Evolutionary conservation across 371 early-diverging fungal genomes (phyloP), one percentile per base, ranked within the genome.

Genomic region (Lichtheimia ornata): DNA sequence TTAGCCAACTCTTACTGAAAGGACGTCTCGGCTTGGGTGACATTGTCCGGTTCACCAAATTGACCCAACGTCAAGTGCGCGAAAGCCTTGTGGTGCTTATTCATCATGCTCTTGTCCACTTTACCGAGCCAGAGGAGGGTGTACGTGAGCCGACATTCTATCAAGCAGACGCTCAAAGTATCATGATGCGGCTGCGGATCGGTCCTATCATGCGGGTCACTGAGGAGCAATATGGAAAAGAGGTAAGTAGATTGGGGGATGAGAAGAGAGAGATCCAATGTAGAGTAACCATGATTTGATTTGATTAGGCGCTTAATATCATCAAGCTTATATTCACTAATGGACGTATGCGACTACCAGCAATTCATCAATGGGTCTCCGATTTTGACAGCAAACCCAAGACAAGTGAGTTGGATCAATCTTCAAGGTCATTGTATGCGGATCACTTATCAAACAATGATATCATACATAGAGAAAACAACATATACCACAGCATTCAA

Each of bases 121-220:
- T 77, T 62, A 74, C 72, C 13, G 74, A 73, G 24, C 70, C 91
- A 86, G 82, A 84, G 11, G 87, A 88, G 63, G 87, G 88, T 2
- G 56, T 69, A 43, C 77, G 82, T 6, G 73, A 79, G 45, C 80
- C 83, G 3, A 87, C 88, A 9, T 90, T 84, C 72, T 96, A 94
- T 66, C 73, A 84, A 15, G 70, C 84, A 41, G 79, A 83, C 54
- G 55, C 77, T 15, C 53, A 72, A 13, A 78, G 65, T 22, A 78
- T 94, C 27, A 64, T 91, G 62, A 66, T 88, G 64, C 70, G 93
- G 43, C 79, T 88, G 52, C 71, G 92, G 25, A 81, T 89, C 64
- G 90, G 92, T 1, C 69, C 84, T 13, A 89, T 89, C 42, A 54
- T 92, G 53, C 72, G 72, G 25, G 71, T 82, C 9, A 80, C 86